Percentiles rank a stretch among this genome's conserved stretches.
These are phyloP conservation scores for Candida parachauliodes DNA, from an alignment of 805 yeast species.

Conservation along the genomic window DNA sequence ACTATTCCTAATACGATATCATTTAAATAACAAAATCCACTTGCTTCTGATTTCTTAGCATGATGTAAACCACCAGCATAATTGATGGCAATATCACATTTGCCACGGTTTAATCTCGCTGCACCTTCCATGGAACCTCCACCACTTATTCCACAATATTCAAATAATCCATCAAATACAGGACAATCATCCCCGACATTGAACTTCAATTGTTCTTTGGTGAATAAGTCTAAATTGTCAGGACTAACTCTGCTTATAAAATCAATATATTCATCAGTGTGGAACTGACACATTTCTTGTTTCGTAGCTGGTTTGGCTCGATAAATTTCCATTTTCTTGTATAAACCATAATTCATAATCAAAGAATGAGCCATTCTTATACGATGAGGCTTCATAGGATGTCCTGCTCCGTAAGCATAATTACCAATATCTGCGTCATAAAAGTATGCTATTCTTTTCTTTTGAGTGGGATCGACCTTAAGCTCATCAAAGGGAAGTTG, in stretches of 20 bases:
- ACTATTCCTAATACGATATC: slow-evolving; percentile 90
- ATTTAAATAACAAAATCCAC: slow-evolving; percentile 93
- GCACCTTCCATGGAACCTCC: slow-evolving; percentile 97
- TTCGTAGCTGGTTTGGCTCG: slow-evolving; percentile 97
- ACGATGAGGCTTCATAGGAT: slow-evolving; percentile 98
- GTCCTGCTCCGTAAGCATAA: slow-evolving; percentile 97
- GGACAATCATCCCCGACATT: slow-evolving; percentile 98
- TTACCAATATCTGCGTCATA: slow-evolving; percentile 85
- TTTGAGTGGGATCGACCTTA: slow-evolving; percentile 37
- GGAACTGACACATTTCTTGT: slow-evolving; percentile 98
- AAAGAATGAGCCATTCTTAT: slow-evolving; percentile 98
- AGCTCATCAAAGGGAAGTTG: slow-evolving; percentile 46
- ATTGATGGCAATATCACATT: slow-evolving; percentile 91
- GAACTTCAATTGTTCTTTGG: slow-evolving; percentile 85
- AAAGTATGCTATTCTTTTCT: slow-evolving; percentile 43
- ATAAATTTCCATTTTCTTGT: slow-evolving; percentile 95
- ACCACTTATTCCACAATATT: slow-evolving; percentile 83
- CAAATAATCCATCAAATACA: slow-evolving; percentile 91
- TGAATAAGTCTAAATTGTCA: slow-evolving; percentile 81
- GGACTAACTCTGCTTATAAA: slow-evolving; percentile 88
- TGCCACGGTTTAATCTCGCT: slow-evolving; percentile 77
- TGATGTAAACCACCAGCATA: slow-evolving; percentile 98
- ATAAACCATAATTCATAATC: slow-evolving; percentile 94
- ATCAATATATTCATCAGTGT: slow-evolving; percentile 95
- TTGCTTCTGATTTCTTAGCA: slow-evolving; percentile 94